Evolutionary conservation across 2,329 filamentous ascomycete genomes (phyloP), one percentile per base, ranked within the genome.

Genomic region (Ophiocordyceps camponoti-saundersi): DNA sequence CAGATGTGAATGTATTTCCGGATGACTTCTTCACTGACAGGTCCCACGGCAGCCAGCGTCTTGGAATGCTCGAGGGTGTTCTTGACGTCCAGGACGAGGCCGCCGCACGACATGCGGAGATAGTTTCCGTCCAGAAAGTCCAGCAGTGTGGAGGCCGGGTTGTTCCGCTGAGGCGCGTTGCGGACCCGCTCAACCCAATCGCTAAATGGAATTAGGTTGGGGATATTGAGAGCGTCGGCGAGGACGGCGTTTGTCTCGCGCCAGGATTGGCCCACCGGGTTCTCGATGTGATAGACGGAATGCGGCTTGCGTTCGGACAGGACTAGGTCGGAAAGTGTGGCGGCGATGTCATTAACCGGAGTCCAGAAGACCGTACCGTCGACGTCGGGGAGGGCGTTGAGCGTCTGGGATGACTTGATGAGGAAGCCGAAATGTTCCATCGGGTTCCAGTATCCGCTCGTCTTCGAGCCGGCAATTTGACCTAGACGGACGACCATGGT

Each of bases 361-460:
- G 57, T 61, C 72, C 72, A 75, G 7, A 51, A 64, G 1, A 72
- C 47, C 2, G 48, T 42, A 0, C 68, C 69, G 0, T 59, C 44
- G 2, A 72, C 50, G 21, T 65, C 59, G 0, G 72, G 71, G 10
- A 70, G 51, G 0, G 55, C 60, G 0, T 58, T 56, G 0, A 75
- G 49, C 0, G 65, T 66, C 50, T 75, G 69, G 0, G 67, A 64
- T 0, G 67, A 70, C 54, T 74, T 74, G 46, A 73, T 53, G 21
- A 77, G 48, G 49, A 72, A 72, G 0, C 61, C 53, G 13, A 76
- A 57, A 49, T 76, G 70, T 52, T 77, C 72, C 26, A 63, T 60
- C 0, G 65, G 58, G 50, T 77, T 78, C 75, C 74, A 79, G 52
- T 68, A 69, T 0, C 73, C 73, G 47, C 59, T 73, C 0, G 48